These are phyloP conservation scores for Miamiensis avidus DNA, from an alignment of 169 alveolate genomes.

Conservation along the genomic window DNA sequence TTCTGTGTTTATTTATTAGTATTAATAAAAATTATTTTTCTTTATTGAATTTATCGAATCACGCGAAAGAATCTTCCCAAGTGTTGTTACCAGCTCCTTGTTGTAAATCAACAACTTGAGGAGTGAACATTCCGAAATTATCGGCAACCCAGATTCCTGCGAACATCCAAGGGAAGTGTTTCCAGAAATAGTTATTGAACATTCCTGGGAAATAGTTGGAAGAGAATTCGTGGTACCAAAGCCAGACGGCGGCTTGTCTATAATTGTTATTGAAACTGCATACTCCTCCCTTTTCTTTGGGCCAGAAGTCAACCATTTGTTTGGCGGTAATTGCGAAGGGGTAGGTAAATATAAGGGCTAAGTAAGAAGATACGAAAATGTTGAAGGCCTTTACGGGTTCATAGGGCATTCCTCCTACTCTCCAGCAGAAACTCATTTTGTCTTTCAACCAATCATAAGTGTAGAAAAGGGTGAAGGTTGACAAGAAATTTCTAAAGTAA, in stretches of 20 bases:
- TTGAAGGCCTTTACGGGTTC: constrained; percentile 39
- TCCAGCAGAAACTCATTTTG: constrained; percentile 55
- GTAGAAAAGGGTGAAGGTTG: constrained; percentile 45
- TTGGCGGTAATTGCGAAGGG: constrained; percentile 45
- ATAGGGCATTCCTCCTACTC: constrained; percentile 53
- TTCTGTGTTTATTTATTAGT: neutral
- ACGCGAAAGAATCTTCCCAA: constrained; percentile 42
- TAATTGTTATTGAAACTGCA: constrained; percentile 61
- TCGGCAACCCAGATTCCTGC: constrained; percentile 52
- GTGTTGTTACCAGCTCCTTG: constrained; percentile 46
- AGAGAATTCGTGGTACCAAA: constrained; percentile 39
- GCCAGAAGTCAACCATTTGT: constrained; percentile 75
- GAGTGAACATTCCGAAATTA: constrained; percentile 54
- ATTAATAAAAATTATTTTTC: neutral
- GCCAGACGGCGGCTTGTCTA: constrained; percentile 56
- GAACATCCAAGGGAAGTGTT: constrained; percentile 40
- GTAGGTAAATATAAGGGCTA: constrained; percentile 47
- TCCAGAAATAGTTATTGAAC: constrained; percentile 47
- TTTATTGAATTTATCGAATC: neutral
- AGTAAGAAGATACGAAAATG: constrained; percentile 32
- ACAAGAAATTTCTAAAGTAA: constrained; percentile 51
- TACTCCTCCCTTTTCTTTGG: constrained; percentile 61
- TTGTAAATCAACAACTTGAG: constrained; percentile 32
- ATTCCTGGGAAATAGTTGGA: constrained; percentile 57
- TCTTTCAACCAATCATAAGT: constrained; percentile 55